Evolutionary conservation across 2,329 filamentous ascomycete species (phyloP), one percentile per base, ranked within the genome.

Genomic region (Fusarium paranaense): DNA sequence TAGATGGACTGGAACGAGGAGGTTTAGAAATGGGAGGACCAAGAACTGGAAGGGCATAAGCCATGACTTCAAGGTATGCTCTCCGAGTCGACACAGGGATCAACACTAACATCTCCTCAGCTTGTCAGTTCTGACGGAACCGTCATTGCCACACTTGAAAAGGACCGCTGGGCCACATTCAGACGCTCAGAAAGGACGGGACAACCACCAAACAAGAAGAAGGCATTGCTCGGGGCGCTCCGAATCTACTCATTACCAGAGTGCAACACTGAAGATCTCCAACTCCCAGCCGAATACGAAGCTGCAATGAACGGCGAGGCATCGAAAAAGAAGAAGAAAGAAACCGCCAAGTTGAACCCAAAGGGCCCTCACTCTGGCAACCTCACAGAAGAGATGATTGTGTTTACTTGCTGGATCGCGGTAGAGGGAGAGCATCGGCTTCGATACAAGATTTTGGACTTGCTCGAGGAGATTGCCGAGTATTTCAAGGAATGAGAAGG

Each of bases 391-490:
- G 69, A 69, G 25, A 33, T 42, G 6, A 63, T 71, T 14, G 62
- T 69, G n/a, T 54, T 71, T 30, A 71, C 66, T 4, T 57, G 56
- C 11, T 71, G 69, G 69, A 61, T 69, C n/a, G 69, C 58, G 0
- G 11, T 71, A 4, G 69, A 71, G 33, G 65, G 38, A 6, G 65
- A 69, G 22, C 69, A 71, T 59, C 56, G 69, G 6, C 57, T 71
- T 18, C 56, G 69, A 1, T 58, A 71, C 47, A 69, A 69, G 47
- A n/a, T 66, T 8, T 27, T 66, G 18, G 69, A 71, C 27, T 14
- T 69, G 9, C 10, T 71, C 2, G 62, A 69, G 16, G 69, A 71
- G n/a, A 66, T 71, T 59, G 69, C 59, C 2, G 69, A 71, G 52
- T 40, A 62, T 25, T 50, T 69, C 3, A 7, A 62, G 1, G 62